Evolutionary conservation across 331 rosid genomes (phyloP), one percentile per base, ranked within the genome.

Genomic region (Saraca asoca): DNA sequence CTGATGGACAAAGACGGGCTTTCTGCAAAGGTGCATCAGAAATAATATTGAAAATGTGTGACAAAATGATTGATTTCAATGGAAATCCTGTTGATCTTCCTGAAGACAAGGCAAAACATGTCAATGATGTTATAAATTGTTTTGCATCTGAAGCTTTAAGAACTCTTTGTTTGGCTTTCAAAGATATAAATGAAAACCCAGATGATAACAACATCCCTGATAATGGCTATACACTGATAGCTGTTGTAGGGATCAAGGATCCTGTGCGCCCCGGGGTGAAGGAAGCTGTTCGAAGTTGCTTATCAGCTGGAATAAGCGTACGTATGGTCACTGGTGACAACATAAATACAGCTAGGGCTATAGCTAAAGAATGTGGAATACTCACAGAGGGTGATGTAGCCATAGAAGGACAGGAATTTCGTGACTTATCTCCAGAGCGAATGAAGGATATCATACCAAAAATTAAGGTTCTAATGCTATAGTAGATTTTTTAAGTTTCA

Each of bases 21-120:
- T 90, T 90, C 80, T 86, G 95, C 82, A 93, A 90, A 86, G 98
- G 98, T 65, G 98, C 96, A 86, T 84, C 98, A 5, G 98, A 93
- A 83, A 80, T 88, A 72, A 71, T 93, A 78, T 68, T 93, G 60
- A 55, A 78, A 13, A 84, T 84, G 79, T 90, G 97, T 62, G 79
- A 86, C 82, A 84, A 81, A 77, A 14, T 82, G 69, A 63, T 93
- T 49, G 90, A 82, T 77, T 12, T 53, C 57, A 80, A 86, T 67
- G 98, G 98, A 29, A 75, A 78, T 59, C 55, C 79, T 35, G 72
- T 84, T 59, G 73, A 68, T 73, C 87, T 93, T 74, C 83, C 90
- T 3, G 58, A 54, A 49, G 86, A 84, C 38, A 74, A 51, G 29
- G 86, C 31, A 58, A 70, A 48, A 20, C 42, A 72, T 20, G 78